Conservation (phyloP, 371 early-diverging fungal genomes). For the Conidiobolus incongruus region DNA sequence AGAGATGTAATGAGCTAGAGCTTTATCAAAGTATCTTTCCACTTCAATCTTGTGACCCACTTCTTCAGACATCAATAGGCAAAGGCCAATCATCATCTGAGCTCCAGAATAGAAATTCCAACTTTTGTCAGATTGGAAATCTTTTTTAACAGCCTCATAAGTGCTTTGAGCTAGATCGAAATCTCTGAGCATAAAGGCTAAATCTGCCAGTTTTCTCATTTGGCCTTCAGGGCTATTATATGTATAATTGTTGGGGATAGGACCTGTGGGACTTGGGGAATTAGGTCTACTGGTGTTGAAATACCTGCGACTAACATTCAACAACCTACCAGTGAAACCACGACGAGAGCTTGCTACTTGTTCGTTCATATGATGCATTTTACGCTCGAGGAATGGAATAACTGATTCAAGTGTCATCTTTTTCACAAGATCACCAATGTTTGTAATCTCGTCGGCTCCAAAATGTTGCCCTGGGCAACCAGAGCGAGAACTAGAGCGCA, state of each 20-base stretch:
- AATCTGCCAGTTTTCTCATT: constrained; percentile 81
- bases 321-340: constrained; percentile 74
- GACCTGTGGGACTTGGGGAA: constrained; percentile 11
- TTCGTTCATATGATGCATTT: constrained; percentile 72
- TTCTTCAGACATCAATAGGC: constrained; percentile 36
- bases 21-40: constrained; percentile 54
- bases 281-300: constrained; percentile 33
- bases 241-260: constrained; percentile 20
- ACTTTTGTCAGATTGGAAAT: constrained; percentile 62
- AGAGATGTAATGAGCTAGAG: constrained; percentile 29
- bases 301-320: constrained; percentile 56
- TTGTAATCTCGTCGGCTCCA: neutral
- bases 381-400: constrained; percentile 76
- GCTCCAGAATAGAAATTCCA: constrained; percentile 68
- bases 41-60: constrained; percentile 33
- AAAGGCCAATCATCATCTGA: constrained; percentile 75
- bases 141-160: constrained; percentile 76
- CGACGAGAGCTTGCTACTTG: constrained; percentile 66
- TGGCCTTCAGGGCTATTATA: constrained; percentile 68
- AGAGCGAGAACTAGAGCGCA: neutral
- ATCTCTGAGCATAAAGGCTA: constrained; percentile 85
- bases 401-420: constrained; percentile 46
- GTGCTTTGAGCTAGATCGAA: constrained; percentile 68
- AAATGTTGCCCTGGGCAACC: neutral
- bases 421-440: neutral